These are phyloP conservation scores for Raphanus sativus DNA, from an alignment of 345 rosid genomes.

Conservation along the genomic window DNA sequence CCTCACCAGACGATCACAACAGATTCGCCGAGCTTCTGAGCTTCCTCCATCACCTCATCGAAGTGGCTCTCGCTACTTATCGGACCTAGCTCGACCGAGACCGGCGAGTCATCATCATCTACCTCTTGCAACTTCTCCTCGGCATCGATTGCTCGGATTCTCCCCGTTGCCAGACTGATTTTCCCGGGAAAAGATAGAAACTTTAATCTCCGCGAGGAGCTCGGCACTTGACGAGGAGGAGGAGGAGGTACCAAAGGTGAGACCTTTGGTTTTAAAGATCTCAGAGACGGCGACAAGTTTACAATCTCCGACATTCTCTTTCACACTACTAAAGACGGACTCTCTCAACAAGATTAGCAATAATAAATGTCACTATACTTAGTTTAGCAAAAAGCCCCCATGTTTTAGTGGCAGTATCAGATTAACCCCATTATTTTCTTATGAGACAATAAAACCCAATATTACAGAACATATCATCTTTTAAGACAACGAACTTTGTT, in stretches of 20 bases:
- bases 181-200: constrained; percentile 6
- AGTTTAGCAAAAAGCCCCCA: not conserved
- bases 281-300: constrained; percentile 39
- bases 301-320: constrained; percentile 40
- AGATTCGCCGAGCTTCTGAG: constrained; percentile 63
- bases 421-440: not conserved
- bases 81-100: constrained; percentile 53
- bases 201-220: constrained; percentile 5
- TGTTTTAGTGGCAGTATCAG: not conserved
- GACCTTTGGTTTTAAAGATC: constrained; percentile 35
- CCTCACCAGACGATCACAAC: constrained; percentile 69
- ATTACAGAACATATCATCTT: constrained; percentile 3
- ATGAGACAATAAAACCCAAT: constrained; percentile 14
- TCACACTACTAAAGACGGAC: not conserved
- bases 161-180: constrained; percentile 5
- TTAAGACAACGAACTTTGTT: not conserved
- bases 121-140: constrained; percentile 36
- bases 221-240: constrained; percentile 27
- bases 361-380: not conserved
- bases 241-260: constrained; percentile 24
- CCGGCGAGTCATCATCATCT: constrained; percentile 72
- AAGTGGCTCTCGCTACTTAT: constrained; percentile 67
- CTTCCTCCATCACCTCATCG: constrained; percentile 74
- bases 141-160: constrained; percentile 34
- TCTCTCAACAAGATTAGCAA: not conserved